phyloP scores from a whole-genome alignment of 2,329 filamentous ascomycete genomes.

The Davidsoniella neocaledoniae region DNA sequence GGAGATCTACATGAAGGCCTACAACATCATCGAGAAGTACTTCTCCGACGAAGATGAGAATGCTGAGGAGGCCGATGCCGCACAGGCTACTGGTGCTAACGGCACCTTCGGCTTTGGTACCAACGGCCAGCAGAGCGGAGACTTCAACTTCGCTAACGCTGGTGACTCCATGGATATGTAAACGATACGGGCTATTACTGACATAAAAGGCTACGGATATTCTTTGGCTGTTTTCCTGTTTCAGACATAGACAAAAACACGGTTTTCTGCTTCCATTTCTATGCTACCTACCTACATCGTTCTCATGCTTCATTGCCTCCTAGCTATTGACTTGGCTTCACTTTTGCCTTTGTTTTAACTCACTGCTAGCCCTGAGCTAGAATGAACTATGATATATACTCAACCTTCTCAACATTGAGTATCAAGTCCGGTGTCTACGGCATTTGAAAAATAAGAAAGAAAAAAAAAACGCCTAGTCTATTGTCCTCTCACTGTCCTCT shows the following conservation, averaged over 20 bases:
- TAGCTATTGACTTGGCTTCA: background rate
- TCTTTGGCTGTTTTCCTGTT: too few species aligned
- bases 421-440: too few species aligned
- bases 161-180: constrained; percentile 52
- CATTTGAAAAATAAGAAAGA: too few species aligned
- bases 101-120: constrained; percentile 68
- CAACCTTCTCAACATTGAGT: too few species aligned
- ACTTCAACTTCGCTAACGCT: constrained; percentile 83
- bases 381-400: too few species aligned
- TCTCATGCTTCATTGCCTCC: background rate
- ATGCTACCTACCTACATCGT: background rate
- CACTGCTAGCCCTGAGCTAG: background rate
- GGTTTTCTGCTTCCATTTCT: background rate
- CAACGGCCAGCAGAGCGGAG: constrained; percentile 50
- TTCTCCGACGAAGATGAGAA: constrained; percentile 97
- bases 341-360: background rate
- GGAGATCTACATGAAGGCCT: constrained; percentile 99
- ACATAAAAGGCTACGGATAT: too few species aligned
- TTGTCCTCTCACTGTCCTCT: too few species aligned
- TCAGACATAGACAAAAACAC: too few species aligned
- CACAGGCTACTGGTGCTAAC: constrained; percentile 50
- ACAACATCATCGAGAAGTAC: constrained; percentile 99
- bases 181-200: constrained; percentile 12
- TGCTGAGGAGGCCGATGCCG: constrained; percentile 56
- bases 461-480: too few species aligned